Evolutionary conservation across 495 filamentous ascomycete species (phyloP).

Genomic region (Lasiosphaeria hispida): DNA sequence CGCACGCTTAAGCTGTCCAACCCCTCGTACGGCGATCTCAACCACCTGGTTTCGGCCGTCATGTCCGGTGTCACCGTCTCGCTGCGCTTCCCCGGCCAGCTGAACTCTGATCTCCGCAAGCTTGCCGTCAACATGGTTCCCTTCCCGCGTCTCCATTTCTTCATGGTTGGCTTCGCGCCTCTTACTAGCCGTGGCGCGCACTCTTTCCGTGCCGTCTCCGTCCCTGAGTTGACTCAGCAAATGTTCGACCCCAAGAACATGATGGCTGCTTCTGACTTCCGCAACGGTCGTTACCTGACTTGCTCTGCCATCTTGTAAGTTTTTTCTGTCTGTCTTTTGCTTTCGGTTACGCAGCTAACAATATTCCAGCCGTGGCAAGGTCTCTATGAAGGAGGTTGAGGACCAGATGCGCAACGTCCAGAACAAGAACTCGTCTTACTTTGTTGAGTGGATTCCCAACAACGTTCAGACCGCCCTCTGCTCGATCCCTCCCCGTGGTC

Average conservation of each 20-base stretch:
- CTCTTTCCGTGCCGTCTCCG: slow-evolving; percentile 95
- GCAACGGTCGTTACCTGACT: slow-evolving; percentile 98
- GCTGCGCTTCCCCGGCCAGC: slow-evolving; percentile 97
- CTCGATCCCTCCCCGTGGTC: slow-evolving; percentile 95
- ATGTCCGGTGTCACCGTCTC: slow-evolving; percentile 99
- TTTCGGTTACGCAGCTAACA: slow-evolving; percentile 28
- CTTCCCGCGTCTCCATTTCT: slow-evolving; percentile 99
- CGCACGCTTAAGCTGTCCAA: slow-evolving; percentile 97
- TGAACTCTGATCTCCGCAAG: slow-evolving; percentile 99
- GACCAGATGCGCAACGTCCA: slow-evolving; percentile 99
- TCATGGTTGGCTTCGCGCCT: slow-evolving; percentile 99
- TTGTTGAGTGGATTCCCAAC: slow-evolving; percentile 99
- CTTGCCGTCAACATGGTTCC: slow-evolving; percentile 99
- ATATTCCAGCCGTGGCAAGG: slow-evolving; percentile 80
- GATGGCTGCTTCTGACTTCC: slow-evolving; percentile 99
- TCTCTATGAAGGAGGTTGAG: slow-evolving; percentile 99
- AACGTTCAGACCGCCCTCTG: slow-evolving; percentile 99
- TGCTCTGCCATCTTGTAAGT: slow-evolving; percentile 94
- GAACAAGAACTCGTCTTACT: slow-evolving; percentile 99
- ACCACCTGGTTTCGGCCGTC: slow-evolving; percentile 98
- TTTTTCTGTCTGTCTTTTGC: slow-evolving; percentile 4
- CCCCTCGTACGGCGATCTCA: slow-evolving; percentile 98
- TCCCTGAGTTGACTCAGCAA: slow-evolving; percentile 99
- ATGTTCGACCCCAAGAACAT: slow-evolving; percentile 99
- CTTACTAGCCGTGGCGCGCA: slow-evolving; percentile 92